Evolutionary conservation across 2,329 filamentous ascomycete species (phyloP).

Genomic region (Colletotrichum melonis): DNA sequence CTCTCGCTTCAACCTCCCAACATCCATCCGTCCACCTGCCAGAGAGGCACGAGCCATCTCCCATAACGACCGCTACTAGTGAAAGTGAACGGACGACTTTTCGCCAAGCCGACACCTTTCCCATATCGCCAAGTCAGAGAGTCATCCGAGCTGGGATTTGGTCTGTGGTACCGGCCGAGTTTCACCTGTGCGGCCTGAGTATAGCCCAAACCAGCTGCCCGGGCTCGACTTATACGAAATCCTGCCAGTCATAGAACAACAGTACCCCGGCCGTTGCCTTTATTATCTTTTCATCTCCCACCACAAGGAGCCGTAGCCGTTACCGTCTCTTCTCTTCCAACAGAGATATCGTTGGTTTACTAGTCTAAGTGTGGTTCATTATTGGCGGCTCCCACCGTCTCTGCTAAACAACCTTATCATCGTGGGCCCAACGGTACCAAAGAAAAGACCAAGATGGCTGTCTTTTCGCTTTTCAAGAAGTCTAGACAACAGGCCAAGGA

Average conservation of each 20-base stretch:
- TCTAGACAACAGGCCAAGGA: constrained; percentile 68
- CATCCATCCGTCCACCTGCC: constrained; percentile 19
- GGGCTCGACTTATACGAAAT: constrained; percentile 30
- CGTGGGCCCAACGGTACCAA: not conserved
- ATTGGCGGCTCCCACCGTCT: not conserved
- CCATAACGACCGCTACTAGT: constrained; percentile 16
- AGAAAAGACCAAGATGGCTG: constrained; percentile 59
- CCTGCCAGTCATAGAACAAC: constrained; percentile 3
- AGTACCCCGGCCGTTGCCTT: not conserved
- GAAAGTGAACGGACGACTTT: constrained; percentile 27
- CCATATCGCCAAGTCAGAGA: not conserved
- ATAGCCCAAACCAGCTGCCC: constrained; percentile 19
- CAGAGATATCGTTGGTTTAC: not conserved
- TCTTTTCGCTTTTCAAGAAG: constrained; percentile 65
- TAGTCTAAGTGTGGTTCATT: not conserved
- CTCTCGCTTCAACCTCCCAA: constrained; percentile 7
- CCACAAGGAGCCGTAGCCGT: not conserved
- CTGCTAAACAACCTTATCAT: not conserved
- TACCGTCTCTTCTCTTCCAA: not conserved
- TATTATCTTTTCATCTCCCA: not conserved
- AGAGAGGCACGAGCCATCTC: constrained; percentile 28
- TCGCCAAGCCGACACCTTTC: constrained; percentile 6
- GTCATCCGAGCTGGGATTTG: constrained; percentile 19
- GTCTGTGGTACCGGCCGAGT: constrained; percentile 28
- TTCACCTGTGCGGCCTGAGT: constrained; percentile 27